These are phyloP conservation scores for Gilbertella persicaria DNA, from an alignment of 371 early-diverging fungal genomes.

Conservation along the genomic window DNA sequence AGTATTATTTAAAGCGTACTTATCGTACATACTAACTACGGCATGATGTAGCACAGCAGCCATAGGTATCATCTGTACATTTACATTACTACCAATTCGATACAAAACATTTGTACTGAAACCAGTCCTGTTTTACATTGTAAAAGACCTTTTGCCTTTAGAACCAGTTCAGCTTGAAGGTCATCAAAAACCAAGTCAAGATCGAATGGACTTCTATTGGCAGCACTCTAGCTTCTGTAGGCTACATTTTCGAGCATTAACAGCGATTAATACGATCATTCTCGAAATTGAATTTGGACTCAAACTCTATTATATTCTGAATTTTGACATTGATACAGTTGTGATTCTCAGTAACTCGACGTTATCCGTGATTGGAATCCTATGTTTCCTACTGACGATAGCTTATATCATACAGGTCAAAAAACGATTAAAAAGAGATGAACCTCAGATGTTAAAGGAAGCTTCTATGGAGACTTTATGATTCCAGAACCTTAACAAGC, in stretches of 20 bases:
- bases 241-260: slow-evolving; percentile 35
- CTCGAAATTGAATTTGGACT: slow-evolving; percentile 46
- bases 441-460: slow-evolving; percentile 24
- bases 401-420: slow-evolving; percentile 30
- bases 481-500: no score
- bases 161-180: slow-evolving; percentile 23
- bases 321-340: slow-evolving; percentile 41
- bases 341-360: slow-evolving; percentile 40
- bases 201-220: slow-evolving; percentile 41
- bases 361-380: slow-evolving; percentile 29
- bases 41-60: slow-evolving; percentile 26
- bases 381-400: slow-evolving; percentile 29
- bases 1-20: slow-evolving; percentile 4
- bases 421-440: slow-evolving; percentile 25
- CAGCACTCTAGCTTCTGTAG: slow-evolving; percentile 27
- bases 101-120: slow-evolving; percentile 38
- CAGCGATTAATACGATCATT: slow-evolving; percentile 35
- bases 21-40: not conserved
- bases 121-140: slow-evolving; percentile 43
- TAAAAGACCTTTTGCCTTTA: slow-evolving; percentile 35
- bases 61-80: slow-evolving; percentile 30
- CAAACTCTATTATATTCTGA: slow-evolving; percentile 42
- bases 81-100: slow-evolving; percentile 38
- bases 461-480: no score
- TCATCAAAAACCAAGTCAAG: slow-evolving; percentile 15